Conservation (phyloP, 140 eudicot genomes). For the Oenanthe javanica region DNA sequence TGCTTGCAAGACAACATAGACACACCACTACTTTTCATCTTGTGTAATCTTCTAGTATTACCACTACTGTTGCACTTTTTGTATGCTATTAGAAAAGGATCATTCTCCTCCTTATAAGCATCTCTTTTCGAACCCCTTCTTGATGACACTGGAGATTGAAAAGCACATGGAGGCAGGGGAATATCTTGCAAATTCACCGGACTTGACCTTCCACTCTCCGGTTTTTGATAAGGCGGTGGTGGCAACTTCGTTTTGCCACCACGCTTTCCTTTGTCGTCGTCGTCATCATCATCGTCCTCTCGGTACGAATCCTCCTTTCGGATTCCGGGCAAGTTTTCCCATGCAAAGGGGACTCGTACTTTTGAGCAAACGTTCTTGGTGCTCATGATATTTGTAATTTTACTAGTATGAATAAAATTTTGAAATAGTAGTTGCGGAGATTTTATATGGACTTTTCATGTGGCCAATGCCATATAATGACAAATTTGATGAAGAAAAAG, state of each 20-base stretch:
- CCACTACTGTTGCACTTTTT: constrained; percentile 40
- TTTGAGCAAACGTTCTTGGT: constrained; percentile 22
- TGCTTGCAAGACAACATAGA: constrained; percentile 43
- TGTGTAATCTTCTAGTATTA: background rate
- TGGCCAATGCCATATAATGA: background rate
- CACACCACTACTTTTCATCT: constrained; percentile 18
- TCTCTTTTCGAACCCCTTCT: constrained; percentile 27
- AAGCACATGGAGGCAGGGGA: constrained; percentile 58
- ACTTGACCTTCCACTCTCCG: constrained; percentile 22
- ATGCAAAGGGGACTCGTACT: constrained; percentile 52
- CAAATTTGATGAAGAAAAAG: background rate
- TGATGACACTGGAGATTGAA: constrained; percentile 19
- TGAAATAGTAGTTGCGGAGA: background rate
- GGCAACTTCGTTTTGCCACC: constrained; percentile 16
- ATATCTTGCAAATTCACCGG: constrained; percentile 24
- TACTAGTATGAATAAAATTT: background rate
- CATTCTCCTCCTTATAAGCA: constrained; percentile 23
- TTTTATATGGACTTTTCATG: constrained; percentile 3
- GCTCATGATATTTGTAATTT: background rate
- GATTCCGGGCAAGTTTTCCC: constrained; percentile 65
- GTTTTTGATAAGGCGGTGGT: constrained; percentile 35
- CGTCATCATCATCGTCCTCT: background rate
- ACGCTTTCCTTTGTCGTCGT: background rate
- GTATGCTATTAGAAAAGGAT: constrained; percentile 65
- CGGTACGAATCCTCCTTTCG: constrained; percentile 19